phyloP scores from a whole-genome alignment of 2,329 filamentous ascomycete species.

The Sphaerostilbella broomeana region DNA sequence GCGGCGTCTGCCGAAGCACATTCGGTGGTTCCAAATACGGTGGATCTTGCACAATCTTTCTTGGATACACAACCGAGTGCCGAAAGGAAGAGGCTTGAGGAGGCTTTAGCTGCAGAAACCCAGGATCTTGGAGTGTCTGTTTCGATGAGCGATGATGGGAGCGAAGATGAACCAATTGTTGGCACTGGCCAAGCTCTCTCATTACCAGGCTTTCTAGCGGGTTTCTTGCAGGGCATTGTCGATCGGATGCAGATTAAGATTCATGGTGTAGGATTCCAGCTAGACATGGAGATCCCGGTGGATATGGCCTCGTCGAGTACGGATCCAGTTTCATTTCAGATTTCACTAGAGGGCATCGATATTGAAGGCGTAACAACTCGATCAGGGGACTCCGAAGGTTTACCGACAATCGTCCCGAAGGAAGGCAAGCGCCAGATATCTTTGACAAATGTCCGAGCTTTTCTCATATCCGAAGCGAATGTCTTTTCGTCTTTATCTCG shows the following conservation, averaged over 20 bases:
- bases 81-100: constrained; percentile 62
- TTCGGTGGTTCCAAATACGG: constrained; percentile 55
- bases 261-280: constrained; percentile 56
- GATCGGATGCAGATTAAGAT: constrained; percentile 65
- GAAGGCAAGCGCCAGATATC: constrained; percentile 60
- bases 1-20: constrained; percentile 23
- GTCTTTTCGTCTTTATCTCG: constrained; percentile 55
- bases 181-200: constrained; percentile 67
- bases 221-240: constrained; percentile 66
- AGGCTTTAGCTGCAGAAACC: constrained; percentile 57
- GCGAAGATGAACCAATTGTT: constrained; percentile 52
- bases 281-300: constrained; percentile 54
- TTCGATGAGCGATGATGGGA: constrained; percentile 53
- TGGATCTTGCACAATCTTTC: constrained; percentile 71
- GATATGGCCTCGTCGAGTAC: constrained; percentile 40
- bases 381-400: constrained; percentile 24
- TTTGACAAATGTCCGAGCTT: constrained; percentile 57
- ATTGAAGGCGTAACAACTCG: constrained; percentile 58
- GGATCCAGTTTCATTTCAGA: constrained; percentile 56
- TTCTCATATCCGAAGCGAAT: constrained; percentile 60
- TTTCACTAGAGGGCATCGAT: constrained; percentile 57
- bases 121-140: constrained; percentile 57
- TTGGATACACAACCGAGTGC: constrained; percentile 61
- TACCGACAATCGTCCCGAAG: constrained; percentile 39
- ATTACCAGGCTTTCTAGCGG: constrained; percentile 62